Conservation (phyloP, 139 green algal genomes). For the Klebsormidium nitens region DNA sequence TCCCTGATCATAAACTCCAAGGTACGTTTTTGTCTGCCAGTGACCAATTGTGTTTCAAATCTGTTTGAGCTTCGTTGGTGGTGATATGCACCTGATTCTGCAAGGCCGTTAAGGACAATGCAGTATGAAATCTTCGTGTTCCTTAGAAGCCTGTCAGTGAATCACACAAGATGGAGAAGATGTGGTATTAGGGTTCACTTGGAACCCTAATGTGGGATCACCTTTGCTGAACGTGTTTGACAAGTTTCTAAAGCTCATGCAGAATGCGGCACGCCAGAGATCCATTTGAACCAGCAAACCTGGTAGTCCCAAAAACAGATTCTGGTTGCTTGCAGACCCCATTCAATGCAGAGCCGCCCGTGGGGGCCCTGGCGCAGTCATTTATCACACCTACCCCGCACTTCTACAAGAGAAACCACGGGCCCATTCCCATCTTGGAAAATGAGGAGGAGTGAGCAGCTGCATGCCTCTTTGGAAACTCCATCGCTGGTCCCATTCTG, state of each 20-base stretch:
- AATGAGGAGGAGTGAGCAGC: slow-evolving; percentile 15
- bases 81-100: no score
- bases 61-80: no score
- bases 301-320: not conserved
- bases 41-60: no score
- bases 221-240: slow-evolving; percentile 2
- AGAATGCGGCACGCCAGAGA: no score
- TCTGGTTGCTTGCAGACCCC: slow-evolving; percentile 3
- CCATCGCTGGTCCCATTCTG: not conserved
- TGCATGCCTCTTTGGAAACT: not conserved
- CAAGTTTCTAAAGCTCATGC: not conserved
- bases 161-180: slow-evolving; percentile 1
- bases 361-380: slow-evolving; percentile 2
- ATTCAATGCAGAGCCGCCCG: slow-evolving; percentile 33
- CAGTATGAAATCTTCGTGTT: not conserved
- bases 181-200: no score
- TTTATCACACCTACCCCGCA: slow-evolving; percentile 21
- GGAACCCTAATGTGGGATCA: no score
- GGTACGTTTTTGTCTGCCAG: no score
- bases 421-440: slow-evolving; percentile 24
- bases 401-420: slow-evolving; percentile 38
- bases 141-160: not conserved
- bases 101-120: not conserved
- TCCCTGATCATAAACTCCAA: slow-evolving; percentile 22
- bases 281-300: no score